Evolutionary conservation across 441 rosid genomes (phyloP).

Genomic region (Erodium trifolium): DNA sequence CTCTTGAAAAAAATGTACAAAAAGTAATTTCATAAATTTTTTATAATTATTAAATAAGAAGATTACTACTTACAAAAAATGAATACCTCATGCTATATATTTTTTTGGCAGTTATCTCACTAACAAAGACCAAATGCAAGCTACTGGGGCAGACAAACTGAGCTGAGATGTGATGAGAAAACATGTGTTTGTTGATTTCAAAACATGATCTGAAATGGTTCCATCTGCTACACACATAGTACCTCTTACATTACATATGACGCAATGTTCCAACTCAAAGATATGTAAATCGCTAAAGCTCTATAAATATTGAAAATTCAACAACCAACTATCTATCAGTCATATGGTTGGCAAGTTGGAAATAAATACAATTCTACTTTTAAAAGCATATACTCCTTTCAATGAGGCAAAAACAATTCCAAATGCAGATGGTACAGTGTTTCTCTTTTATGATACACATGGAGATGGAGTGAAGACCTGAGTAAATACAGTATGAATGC

Average conservation of each 20-base stretch:
- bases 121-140: no score
- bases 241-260: not conserved
- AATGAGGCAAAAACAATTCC: not conserved
- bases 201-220: not conserved
- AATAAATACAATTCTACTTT: not conserved
- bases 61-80: no score
- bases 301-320: not conserved
- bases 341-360: constrained; percentile 1
- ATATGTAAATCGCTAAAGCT: not conserved
- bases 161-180: not conserved
- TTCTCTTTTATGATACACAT: constrained; percentile 3
- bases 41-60: no score
- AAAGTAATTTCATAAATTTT: no score
- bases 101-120: no score
- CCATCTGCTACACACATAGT: no score
- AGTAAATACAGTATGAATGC: constrained; percentile 5
- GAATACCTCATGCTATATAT: no score
- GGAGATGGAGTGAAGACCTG: constrained; percentile 4
- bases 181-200: not conserved
- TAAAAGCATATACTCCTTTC: not conserved
- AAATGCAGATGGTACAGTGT: not conserved
- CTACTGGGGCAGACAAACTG: no score
- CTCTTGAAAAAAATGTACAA: no score
- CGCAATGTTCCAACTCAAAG: no score
- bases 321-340: not conserved